Base-by-base conservation (phyloP, 495 filamentous ascomycete genomes). In the Podospora bellae-mahoneyi region DNA sequence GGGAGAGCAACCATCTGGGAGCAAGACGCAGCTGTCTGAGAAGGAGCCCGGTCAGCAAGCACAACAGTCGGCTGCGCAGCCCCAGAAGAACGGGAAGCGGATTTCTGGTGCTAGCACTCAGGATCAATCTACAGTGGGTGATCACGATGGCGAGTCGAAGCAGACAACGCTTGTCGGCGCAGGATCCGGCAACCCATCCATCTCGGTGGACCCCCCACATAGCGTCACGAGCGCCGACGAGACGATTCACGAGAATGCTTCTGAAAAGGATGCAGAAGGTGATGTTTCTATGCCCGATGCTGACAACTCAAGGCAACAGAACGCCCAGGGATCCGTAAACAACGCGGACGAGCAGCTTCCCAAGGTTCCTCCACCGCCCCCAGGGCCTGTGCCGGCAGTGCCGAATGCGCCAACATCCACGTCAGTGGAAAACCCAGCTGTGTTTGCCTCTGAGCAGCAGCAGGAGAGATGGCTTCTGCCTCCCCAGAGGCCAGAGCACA, bases 381-480 rank as follows among this genome's bases (percentile, higher is more conserved):
- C 84, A 26, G 79, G 80, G 27, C 82, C 83, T 55, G 75, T 83
- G 39, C 79, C 77, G 63, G 70, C 71, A 39, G 77, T 66, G 19
- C 70, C 74, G 6, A 78, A 74, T 68, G 57, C 69, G 62, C 75
- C 70, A 39, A 68, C 70, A 5, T 67, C 56, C 65, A 68, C 71
- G 39, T 56, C 69, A 62, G 62, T 72, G 70, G 74, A 75, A 56
- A 77, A 71, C 63, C 64, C 72, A 59, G 73, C 79, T 10, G 74
- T 69, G 30, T 64, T 78, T 5, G 74, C 72, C 60, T 69, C 72
- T 20, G 81, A 82, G 16, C 80, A 84, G 68, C 70, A 81, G 78
- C 48, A 90, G 66, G 30, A 32, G 13, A 89, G 90, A 71, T 96
- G 85, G 81, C 82, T 99, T 34, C 80, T 98, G 62, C 92, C 92